Base-by-base conservation (phyloP, 1,284 basidiomycete genomes). In the Marasmius sp. region DNA sequence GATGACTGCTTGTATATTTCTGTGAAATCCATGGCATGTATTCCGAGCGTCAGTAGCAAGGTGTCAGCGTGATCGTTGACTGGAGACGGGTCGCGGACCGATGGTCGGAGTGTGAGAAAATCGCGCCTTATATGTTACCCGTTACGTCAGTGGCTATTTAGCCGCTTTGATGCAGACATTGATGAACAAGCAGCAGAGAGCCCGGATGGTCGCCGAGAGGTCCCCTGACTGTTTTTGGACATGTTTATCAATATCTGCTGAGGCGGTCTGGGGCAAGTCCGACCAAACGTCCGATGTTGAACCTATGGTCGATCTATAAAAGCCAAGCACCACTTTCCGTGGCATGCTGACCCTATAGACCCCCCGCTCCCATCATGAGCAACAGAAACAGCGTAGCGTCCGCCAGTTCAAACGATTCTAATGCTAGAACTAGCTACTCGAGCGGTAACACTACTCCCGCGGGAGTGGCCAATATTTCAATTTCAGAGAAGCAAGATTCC, bases 1-100 rank as follows among this genome's bases (percentile, higher is more conserved):
- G 78, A 75, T 2, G 91, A 83, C 60, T 92, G 90, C 64, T 84
- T 85, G 80, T 92, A 93, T 63, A 91, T 81, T 71, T 93, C 89
- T 22, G 91, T 93, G 69, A 92, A 93, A 74, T 93, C 85, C 85
- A 87, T 85, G n/a, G 50, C 33, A 37, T 56, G 63, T 39, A 20
- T 39, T 36, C 41, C 27, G 39, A 27, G 11, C 34, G 43, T 45
- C 14, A 50, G 9, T 6, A 43, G 11, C 38, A 33, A 14, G 27
- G 27, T 27, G 27, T 27, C 27, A 27, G 27, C 27, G 27, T 27
- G 27, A 27, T 27, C 27, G 27, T 27, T 27, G 27, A 27, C 27
- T 27, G 27, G 27, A 27, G 27, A 27, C 27, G 27, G 27, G 27
- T 27, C 27, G 27, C 27, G 27, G 27, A 27, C 27, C 27, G 27